Conservation (phyloP, 805 yeast species). For the Starmerella bombi region DNA sequence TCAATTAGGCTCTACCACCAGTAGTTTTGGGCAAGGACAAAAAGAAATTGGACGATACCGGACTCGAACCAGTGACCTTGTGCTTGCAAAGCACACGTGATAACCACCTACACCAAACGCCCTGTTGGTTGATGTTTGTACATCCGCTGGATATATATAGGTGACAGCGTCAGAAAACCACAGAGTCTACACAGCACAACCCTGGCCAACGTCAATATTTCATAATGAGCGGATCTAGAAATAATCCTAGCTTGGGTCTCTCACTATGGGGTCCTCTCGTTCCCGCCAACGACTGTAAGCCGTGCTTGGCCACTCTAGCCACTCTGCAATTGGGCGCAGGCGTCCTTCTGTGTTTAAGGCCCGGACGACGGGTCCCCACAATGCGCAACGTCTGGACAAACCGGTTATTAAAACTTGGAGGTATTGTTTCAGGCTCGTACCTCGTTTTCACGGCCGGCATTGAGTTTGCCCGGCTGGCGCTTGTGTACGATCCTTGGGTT, state of each 20-base stretch:
- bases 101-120: conserved; percentile 23
- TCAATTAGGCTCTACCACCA: not conserved
- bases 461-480: conserved; percentile 40
- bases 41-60: conserved; percentile 21
- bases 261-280: conserved; percentile 57
- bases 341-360: conserved; percentile 22
- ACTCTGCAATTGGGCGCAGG: conserved; percentile 45
- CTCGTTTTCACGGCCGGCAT: conserved; percentile 42
- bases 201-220: no score
- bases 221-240: not conserved
- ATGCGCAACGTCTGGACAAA: conserved; percentile 20
- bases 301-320: conserved; percentile 41
- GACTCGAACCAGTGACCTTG: conserved; percentile 24
- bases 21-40: not conserved
- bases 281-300: conserved; percentile 54
- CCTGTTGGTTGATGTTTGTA: no score
- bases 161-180: no score
- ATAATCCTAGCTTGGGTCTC: conserved; percentile 45
- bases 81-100: conserved; percentile 23
- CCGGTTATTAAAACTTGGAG: conserved; percentile 25
- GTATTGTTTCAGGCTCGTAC: conserved; percentile 33
- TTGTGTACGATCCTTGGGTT: conserved; percentile 50
- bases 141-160: no score
- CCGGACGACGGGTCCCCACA: conserved; percentile 18
- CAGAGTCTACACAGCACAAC: no score